Percentiles rank a stretch among this genome's conserved stretches.
These are phyloP conservation scores for Ogataea trehaloabstinens DNA, from an alignment of 805 yeast species.

Conservation along the genomic window DNA sequence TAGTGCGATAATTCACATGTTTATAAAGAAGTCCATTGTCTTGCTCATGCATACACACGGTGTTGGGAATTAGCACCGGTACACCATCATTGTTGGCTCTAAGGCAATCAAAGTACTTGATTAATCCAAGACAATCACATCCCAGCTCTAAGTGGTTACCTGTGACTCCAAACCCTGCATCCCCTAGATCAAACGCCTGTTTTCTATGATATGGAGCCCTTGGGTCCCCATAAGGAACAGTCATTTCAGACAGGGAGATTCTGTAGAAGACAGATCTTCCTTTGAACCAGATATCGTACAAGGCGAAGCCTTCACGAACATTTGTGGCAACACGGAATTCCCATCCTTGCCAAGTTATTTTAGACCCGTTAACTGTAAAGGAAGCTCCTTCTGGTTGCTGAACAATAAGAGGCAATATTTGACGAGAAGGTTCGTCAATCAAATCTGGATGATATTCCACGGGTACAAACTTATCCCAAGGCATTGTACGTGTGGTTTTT, in stretches of 20 bases:
- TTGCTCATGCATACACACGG: constrained; percentile 79
- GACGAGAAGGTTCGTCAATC: constrained; percentile 53
- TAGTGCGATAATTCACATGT: constrained; percentile 77
- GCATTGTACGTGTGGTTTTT: constrained; percentile 49
- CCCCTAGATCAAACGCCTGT: constrained; percentile 85
- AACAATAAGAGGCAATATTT: constrained; percentile 66
- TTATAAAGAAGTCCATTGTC: constrained; percentile 75
- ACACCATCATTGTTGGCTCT: constrained; percentile 59
- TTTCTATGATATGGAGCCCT: constrained; percentile 81
- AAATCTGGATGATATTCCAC: constrained; percentile 76
- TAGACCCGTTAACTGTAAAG: constrained; percentile 55
- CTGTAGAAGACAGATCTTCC: constrained; percentile 77
- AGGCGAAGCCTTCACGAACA: constrained; percentile 76
- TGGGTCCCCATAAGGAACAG: constrained; percentile 86
- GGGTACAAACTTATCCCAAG: constrained; percentile 58
- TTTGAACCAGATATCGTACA: constrained; percentile 70
- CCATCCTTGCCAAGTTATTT: constrained; percentile 82
- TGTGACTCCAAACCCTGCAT: constrained; percentile 75
- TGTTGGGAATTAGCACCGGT: constrained; percentile 60
- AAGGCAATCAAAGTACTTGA: constrained; percentile 66
- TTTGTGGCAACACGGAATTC: constrained; percentile 68
- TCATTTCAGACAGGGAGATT: constrained; percentile 75
- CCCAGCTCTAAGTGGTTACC: constrained; percentile 71
- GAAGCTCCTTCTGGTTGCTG: constrained; percentile 81
- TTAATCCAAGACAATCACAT: too few species aligned